Conservation (phyloP, 805 yeast species). For the Teunomyces cretensis region DNA sequence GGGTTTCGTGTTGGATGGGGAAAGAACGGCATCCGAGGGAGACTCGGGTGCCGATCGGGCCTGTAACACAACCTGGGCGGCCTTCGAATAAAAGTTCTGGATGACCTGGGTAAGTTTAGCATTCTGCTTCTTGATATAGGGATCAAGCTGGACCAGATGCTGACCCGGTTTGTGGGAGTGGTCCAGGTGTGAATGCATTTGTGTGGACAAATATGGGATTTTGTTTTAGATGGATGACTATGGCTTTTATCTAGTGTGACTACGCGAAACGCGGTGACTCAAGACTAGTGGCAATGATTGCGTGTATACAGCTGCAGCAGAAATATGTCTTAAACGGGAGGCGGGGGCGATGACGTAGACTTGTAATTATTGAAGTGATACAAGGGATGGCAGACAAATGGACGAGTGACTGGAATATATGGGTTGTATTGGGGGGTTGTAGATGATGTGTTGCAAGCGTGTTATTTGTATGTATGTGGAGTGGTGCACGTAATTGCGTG, state of each 20-base stretch:
- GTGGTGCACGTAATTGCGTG: background rate
- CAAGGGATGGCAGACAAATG: background rate
- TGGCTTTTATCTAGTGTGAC: conserved; percentile 4
- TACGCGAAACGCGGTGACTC: conserved; percentile 5
- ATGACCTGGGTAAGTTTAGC: conserved; percentile 44
- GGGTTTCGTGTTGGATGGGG: conserved; percentile 10
- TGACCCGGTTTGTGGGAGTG: background rate
- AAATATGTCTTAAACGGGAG: background rate
- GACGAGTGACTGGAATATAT: background rate
- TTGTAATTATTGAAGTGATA: background rate
- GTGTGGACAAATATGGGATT: conserved; percentile 1
- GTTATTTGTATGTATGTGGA: background rate
- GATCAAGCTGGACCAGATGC: conserved; percentile 9
- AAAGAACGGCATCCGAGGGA: conserved; percentile 9
- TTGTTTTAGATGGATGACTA: conserved; percentile 1
- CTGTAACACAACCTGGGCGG: conserved; percentile 56
- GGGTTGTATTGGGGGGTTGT: too few relatives aligned
- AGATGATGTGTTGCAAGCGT: background rate
- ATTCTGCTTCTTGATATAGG: conserved; percentile 19
- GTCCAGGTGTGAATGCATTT: conserved; percentile 3
- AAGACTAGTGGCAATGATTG: background rate
- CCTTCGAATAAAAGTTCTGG: conserved; percentile 63
- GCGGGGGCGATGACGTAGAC: background rate
- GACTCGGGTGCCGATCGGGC: conserved; percentile 37
- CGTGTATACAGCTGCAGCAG: background rate